Conservation (phyloP, 129 eudicot species). For the Ambrosia artemisiifolia region DNA sequence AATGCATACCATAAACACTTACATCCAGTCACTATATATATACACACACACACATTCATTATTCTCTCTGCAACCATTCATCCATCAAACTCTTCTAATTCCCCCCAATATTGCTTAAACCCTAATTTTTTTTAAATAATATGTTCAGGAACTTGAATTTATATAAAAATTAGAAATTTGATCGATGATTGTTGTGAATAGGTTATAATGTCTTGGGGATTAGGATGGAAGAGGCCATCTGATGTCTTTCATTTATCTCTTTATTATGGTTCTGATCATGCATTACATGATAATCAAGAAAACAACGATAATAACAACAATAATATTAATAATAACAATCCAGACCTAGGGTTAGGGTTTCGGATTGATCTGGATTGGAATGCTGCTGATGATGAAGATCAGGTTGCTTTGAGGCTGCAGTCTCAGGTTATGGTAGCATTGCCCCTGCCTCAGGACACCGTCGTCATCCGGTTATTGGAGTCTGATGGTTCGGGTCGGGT, state of each 20-base stretch:
- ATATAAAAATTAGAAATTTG: neutral
- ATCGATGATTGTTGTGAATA: constrained; percentile 12
- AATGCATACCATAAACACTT: neutral
- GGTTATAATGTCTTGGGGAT: constrained; percentile 90
- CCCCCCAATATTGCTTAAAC: constrained; percentile 38
- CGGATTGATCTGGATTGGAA: constrained; percentile 90
- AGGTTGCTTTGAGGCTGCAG: constrained; percentile 71
- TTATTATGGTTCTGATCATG: constrained; percentile 60
- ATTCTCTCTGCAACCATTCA: neutral
- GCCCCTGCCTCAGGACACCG: constrained; percentile 82
- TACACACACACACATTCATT: constrained; percentile 17
- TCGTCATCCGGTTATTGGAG: constrained; percentile 47
- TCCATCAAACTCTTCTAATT: neutral
- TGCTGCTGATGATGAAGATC: constrained; percentile 96
- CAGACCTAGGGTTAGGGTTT: constrained; percentile 44
- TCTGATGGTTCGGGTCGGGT: constrained; percentile 14
- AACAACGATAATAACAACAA: neutral
- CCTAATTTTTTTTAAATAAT: constrained; percentile 21
- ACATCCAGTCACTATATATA: neutral
- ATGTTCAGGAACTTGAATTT: neutral
- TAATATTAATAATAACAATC: too few species aligned
- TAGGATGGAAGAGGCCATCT: constrained; percentile 92
- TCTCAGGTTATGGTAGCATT: constrained; percentile 95
- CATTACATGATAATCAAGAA: constrained; percentile 36
- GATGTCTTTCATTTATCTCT: constrained; percentile 75